These are phyloP conservation scores for Barnettozyma pratensis DNA, from an alignment of 805 yeast species.

Conservation along the genomic window DNA sequence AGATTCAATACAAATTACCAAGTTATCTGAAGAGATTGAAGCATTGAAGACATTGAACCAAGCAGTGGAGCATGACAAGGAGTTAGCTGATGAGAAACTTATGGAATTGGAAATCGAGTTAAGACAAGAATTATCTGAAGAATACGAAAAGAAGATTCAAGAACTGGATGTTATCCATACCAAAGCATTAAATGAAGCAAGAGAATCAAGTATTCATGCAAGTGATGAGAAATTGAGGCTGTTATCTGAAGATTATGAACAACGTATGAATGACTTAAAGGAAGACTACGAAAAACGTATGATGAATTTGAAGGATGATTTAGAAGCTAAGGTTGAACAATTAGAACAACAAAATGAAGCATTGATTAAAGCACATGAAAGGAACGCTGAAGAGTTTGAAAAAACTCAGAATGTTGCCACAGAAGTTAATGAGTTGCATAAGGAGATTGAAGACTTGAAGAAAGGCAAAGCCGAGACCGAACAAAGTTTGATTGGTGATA, in stretches of 20 bases:
- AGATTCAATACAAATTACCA: constrained; percentile 5
- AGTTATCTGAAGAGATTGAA: constrained; percentile 17
- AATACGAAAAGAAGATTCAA: constrained; percentile 31
- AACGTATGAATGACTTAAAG: constrained; percentile 24
- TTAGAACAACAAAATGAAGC: neutral
- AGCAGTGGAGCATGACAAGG: constrained; percentile 21
- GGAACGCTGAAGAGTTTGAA: neutral
- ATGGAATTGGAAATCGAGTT: constrained; percentile 24
- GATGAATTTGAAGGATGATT: constrained; percentile 1
- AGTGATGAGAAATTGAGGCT: constrained; percentile 29
- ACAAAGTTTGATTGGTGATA: constrained; percentile 1
- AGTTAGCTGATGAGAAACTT: constrained; percentile 15
- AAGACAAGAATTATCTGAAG: constrained; percentile 27
- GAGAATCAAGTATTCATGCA: constrained; percentile 21
- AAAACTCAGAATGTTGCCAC: neutral
- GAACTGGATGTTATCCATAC: constrained; percentile 33
- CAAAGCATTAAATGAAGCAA: constrained; percentile 28
- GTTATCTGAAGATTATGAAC: constrained; percentile 29
- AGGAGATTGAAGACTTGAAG: neutral
- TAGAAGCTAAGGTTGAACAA: neutral
- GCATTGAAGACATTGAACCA: constrained; percentile 14
- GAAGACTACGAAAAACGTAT: neutral
- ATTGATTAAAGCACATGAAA: neutral
- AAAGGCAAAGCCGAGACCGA: neutral
- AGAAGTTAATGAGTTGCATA: neutral